These are phyloP conservation scores for Clarireedia monteithiana DNA, from an alignment of 2,329 filamentous ascomycete species.

Conservation along the genomic window DNA sequence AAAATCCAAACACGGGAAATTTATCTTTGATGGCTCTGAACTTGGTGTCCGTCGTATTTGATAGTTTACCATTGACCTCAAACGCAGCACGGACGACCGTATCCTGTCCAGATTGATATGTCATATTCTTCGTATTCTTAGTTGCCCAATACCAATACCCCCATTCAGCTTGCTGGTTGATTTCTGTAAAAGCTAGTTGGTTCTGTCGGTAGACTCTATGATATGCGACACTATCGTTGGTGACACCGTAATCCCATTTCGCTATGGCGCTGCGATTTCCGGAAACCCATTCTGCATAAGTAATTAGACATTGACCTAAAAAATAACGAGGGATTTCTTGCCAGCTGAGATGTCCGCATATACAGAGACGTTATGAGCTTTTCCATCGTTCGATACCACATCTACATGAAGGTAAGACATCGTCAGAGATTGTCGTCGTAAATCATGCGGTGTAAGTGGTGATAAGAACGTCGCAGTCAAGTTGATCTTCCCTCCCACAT, in stretches of 20 bases:
- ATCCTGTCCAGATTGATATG: slow-evolving; percentile 65
- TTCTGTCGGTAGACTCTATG: slow-evolving; percentile 53
- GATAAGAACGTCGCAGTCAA: slow-evolving; percentile 66
- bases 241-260: slow-evolving; percentile 52
- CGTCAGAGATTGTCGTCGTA: slow-evolving; percentile 58
- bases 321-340: slow-evolving; percentile 31
- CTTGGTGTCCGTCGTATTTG: slow-evolving; percentile 54
- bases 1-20: slow-evolving; percentile 77
- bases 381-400: slow-evolving; percentile 54
- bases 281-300: slow-evolving; percentile 59
- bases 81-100: slow-evolving; percentile 60
- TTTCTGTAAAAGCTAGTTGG: slow-evolving; percentile 62
- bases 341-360: slow-evolving; percentile 67
- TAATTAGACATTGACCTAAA: not conserved
- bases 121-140: slow-evolving; percentile 44
- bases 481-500: slow-evolving; percentile 51
- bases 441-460: slow-evolving; percentile 58
- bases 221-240: slow-evolving; percentile 45
- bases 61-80: slow-evolving; percentile 50
- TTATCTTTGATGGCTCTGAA: slow-evolving; percentile 62
- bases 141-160: slow-evolving; percentile 72
- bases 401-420: slow-evolving; percentile 64
- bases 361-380: slow-evolving; percentile 55
- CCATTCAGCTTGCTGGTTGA: slow-evolving; percentile 68
- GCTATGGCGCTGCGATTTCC: slow-evolving; percentile 49